phyloP scores from a whole-genome alignment of 345 rosid species.

The Salix arbutifolia region DNA sequence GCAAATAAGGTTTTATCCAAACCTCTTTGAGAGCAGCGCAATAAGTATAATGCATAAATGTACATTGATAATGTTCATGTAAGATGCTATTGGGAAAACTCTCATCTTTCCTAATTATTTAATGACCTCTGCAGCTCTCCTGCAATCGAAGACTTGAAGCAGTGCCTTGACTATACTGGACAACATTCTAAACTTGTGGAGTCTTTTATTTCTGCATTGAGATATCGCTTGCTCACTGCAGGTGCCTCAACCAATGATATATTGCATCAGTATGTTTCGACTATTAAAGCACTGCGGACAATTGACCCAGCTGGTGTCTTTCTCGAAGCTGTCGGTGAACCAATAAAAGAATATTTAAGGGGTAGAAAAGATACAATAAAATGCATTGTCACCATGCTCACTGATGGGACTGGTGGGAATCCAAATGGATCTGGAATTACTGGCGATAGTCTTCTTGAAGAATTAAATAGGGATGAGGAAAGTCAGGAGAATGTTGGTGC shows the following conservation, averaged over 20 bases:
- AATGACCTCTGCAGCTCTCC: conserved; percentile 57
- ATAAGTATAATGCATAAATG: conserved; percentile 6
- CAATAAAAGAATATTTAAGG: conserved; percentile 85
- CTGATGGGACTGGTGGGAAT: conserved; percentile 85
- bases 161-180: conserved; percentile 91
- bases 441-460: conserved; percentile 98
- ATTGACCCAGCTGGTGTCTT: conserved; percentile 91
- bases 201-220: conserved; percentile 82
- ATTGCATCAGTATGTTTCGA: conserved; percentile 93
- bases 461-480: conserved; percentile 89
- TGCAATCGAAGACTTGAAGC: conserved; percentile 91
- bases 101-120: conserved; percentile 10
- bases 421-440: conserved; percentile 72
- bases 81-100: conserved; percentile 3
- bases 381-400: conserved; percentile 97
- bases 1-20: background rate
- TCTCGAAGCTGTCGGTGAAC: conserved; percentile 95
- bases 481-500: conserved; percentile 58
- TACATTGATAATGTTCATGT: conserved; percentile 5
- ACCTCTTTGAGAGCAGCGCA: background rate
- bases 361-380: conserved; percentile 93
- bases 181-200: conserved; percentile 93
- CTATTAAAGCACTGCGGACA: conserved; percentile 90
- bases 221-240: conserved; percentile 88
- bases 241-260: conserved; percentile 99